A percentile compares a stretch with the other conserved stretches of the same genome.
phyloP scores from a whole-genome alignment of 2,329 filamentous ascomycete species.

The Berkeleyomyces basicola region DNA sequence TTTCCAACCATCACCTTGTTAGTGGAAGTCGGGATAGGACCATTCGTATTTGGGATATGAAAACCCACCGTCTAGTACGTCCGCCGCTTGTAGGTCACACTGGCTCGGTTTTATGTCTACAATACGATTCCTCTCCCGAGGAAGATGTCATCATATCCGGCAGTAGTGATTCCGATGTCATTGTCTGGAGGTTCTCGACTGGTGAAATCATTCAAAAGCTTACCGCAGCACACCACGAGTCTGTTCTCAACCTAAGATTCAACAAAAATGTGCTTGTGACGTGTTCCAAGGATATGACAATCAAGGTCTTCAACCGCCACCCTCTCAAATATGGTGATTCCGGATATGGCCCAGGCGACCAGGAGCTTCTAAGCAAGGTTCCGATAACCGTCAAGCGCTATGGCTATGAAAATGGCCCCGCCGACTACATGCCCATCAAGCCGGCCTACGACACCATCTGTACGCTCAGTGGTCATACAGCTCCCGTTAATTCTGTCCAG shows the following conservation, averaged over 20 bases:
- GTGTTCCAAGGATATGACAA: constrained; percentile 91
- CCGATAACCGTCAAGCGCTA: constrained; percentile 36
- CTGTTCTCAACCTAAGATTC: constrained; percentile 84
- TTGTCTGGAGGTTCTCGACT: constrained; percentile 86
- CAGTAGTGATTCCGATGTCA: constrained; percentile 80
- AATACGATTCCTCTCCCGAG: constrained; percentile 76
- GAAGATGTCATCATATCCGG: constrained; percentile 92
- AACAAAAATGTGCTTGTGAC: constrained; percentile 85
- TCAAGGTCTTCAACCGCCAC: constrained; percentile 85
- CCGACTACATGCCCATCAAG: constrained; percentile 32
- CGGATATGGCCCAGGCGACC: constrained; percentile 29
- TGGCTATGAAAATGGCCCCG: constrained; percentile 33
- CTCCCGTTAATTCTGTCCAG: constrained; percentile 92
- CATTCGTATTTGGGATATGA: constrained; percentile 78
- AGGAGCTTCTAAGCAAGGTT: constrained; percentile 31
- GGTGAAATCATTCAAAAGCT: constrained; percentile 67
- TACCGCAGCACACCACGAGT: constrained; percentile 64
- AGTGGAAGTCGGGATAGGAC: constrained; percentile 84
- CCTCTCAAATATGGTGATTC: constrained; percentile 44
- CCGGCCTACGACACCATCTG: constrained; percentile 63
- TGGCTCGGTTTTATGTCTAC: constrained; percentile 82
- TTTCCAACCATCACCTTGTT: constrained; percentile 68
- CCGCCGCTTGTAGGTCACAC: constrained; percentile 60
- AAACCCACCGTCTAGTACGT: constrained; percentile 59
- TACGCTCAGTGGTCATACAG: constrained; percentile 65